Conservation (phyloP, 257 asterid genomes). For the Ajuga chamaepitys region DNA sequence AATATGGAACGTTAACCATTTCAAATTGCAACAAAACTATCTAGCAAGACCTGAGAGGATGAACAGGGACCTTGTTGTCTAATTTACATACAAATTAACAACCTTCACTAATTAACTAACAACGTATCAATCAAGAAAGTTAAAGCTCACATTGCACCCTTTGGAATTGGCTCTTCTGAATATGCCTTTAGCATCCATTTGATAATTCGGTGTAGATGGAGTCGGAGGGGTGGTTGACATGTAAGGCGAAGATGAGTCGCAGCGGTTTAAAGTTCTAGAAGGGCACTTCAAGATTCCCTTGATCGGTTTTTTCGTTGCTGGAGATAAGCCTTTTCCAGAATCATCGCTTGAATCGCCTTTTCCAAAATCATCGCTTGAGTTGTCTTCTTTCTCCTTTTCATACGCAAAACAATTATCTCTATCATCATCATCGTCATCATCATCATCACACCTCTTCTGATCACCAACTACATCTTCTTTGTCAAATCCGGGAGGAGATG, state of each 20-base stretch:
- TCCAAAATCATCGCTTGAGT: constrained; percentile 8
- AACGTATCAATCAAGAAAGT: constrained; percentile 13
- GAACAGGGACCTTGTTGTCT: constrained; percentile 8
- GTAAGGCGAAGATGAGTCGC: constrained; percentile 14
- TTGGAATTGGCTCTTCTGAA: constrained; percentile 69
- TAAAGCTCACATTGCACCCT: constrained; percentile 64
- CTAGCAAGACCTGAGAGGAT: constrained; percentile 8
- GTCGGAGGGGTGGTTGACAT: background rate
- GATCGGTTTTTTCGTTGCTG: constrained; percentile 22
- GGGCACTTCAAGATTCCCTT: constrained; percentile 69
- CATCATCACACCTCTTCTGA: background rate
- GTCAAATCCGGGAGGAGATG: constrained; percentile 8
- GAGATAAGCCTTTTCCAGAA: constrained; percentile 4
- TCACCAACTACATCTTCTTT: constrained; percentile 5
- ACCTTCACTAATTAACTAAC: background rate
- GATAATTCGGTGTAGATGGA: constrained; percentile 12
- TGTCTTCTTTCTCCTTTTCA: background rate
- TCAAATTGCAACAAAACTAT: constrained; percentile 18
- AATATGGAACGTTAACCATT: background rate
- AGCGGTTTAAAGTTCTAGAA: constrained; percentile 19
- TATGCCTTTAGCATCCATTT: background rate
- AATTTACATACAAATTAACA: constrained; percentile 1
- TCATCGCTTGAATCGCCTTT: constrained; percentile 13
- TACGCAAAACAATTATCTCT: background rate
- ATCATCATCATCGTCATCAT: background rate